These are phyloP conservation scores for Isatis tinctoria DNA, from an alignment of 345 rosid genomes.

Conservation along the genomic window DNA sequence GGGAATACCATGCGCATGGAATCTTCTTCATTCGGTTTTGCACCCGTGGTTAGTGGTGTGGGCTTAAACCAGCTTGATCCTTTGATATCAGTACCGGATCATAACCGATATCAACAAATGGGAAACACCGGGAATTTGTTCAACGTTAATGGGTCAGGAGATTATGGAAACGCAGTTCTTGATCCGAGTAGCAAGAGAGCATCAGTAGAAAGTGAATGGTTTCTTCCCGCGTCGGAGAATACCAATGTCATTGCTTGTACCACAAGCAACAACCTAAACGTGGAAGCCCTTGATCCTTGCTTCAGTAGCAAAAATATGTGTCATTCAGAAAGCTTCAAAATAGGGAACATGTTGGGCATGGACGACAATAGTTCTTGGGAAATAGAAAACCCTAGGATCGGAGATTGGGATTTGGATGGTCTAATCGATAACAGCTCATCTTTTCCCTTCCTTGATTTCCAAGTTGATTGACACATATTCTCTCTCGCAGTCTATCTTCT, in stretches of 20 bases:
- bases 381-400: constrained; percentile 67
- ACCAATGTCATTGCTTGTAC: constrained; percentile 29
- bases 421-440: constrained; percentile 65
- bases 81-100: constrained; percentile 27
- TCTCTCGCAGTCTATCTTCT: not conserved
- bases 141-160: constrained; percentile 39
- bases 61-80: constrained; percentile 45
- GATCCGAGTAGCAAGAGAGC: constrained; percentile 34
- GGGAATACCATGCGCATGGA: constrained; percentile 47
- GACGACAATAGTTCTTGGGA: constrained; percentile 65
- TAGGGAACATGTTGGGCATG: constrained; percentile 47
- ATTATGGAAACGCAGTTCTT: constrained; percentile 24
- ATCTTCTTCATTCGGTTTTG: constrained; percentile 41
- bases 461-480: constrained; percentile 38
- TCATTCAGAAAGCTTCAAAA: constrained; percentile 37
- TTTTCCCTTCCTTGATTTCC: constrained; percentile 79
- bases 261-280: constrained; percentile 42
- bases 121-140: constrained; percentile 32
- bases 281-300: constrained; percentile 46
- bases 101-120: constrained; percentile 39
- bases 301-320: constrained; percentile 34
- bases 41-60: constrained; percentile 18
- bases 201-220: constrained; percentile 46
- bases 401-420: constrained; percentile 92
- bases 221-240: constrained; percentile 50